Conservation (phyloP, 306 rosid species). For the Mucuna pruriens region DNA sequence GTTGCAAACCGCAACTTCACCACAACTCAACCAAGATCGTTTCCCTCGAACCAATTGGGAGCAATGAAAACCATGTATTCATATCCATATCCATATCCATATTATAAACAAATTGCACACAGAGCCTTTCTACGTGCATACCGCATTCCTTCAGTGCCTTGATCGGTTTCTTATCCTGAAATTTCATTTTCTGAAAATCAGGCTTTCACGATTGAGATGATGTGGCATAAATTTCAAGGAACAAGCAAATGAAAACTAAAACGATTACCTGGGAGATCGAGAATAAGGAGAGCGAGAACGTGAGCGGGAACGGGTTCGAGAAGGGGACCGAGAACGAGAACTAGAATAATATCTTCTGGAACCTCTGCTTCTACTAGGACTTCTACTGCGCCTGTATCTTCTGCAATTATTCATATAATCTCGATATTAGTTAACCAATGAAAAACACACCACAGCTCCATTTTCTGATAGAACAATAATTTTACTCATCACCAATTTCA, state of each 20-base stretch:
- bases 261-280: conserved; percentile 73
- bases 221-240: neutral
- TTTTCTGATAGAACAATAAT: neutral
- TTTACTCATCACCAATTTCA: neutral
- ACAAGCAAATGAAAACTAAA: conserved; percentile 18
- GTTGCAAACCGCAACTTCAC: conserved; percentile 21
- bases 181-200: conserved; percentile 42
- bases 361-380: conserved; percentile 83
- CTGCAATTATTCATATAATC: conserved; percentile 49
- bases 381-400: conserved; percentile 76
- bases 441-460: neutral
- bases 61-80: conserved; percentile 25
- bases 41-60: conserved; percentile 6
- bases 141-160: conserved; percentile 55
- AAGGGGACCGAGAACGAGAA: conserved; percentile 46
- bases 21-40: conserved; percentile 31
- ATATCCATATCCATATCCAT: conserved; percentile 4
- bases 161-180: conserved; percentile 75
- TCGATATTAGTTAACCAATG: neutral
- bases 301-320: conserved; percentile 50
- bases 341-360: conserved; percentile 66
- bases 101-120: conserved; percentile 31
- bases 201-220: neutral
- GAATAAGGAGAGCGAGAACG: conserved; percentile 53
- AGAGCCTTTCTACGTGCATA: conserved; percentile 16